Base-by-base conservation (phyloP, 805 yeast genomes). In the Spathaspora girioi region DNA sequence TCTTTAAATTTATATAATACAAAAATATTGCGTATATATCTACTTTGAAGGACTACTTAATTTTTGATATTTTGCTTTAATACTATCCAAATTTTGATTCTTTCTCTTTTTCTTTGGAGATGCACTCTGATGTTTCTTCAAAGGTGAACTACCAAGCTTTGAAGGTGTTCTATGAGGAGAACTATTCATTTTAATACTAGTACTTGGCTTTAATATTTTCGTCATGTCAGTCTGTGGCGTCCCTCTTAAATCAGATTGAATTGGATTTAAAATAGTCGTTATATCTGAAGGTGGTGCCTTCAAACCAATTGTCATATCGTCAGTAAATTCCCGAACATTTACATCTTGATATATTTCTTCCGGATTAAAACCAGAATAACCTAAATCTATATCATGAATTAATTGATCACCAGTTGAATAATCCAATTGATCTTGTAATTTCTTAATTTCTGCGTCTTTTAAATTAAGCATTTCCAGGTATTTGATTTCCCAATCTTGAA, bases 341-440 rank as follows among this genome's bases (percentile, higher is more conserved):
- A 23, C 12, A 23, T 43, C 45, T 29, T 49, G 48, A 20, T 45
- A 49, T 2, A 49, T 49, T 27, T 49, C 45, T 38, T 49, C 51
- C 14, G 51, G 42, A 14, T 43, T 48, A 29, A 48, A 48, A 14
- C 11, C n/a, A 40, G 43, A 18, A 18, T 40, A 35, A 10, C 15
- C 40, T 8, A 35, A 35, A 35, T 35, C 12, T 5, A 32, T 32
- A 10, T 32, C 40, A 35, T 35, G 15, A 41, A 41, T 12, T 41
- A 20, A 41, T 12, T 41, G 23, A 41, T 41, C 27, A 18, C 27
- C 23, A 12, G 23, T 41, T 9, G 43, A 41, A 19, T 41, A 20
- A 41, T 18, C 43, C n/a, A 41, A 41, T 41, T 41, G 23, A n/a
- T 41, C 43, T 11, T 41, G 43, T 20, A 41, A 41, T 17, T 41